phyloP scores from a whole-genome alignment of 371 early-diverging fungal genomes.

The Rhizopus sp. region DNA sequence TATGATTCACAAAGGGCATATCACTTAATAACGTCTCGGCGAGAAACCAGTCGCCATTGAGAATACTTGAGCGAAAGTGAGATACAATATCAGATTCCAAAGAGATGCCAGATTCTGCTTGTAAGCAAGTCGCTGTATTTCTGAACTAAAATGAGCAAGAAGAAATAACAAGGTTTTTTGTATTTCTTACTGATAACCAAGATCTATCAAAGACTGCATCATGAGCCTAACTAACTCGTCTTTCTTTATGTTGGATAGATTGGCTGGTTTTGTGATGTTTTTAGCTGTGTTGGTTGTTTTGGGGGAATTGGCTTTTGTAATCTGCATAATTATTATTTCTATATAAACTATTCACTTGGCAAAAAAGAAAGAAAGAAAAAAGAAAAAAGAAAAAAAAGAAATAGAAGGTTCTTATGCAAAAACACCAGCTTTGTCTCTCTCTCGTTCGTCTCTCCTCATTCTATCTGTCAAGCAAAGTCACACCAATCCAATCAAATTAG shows the following conservation, averaged over 20 bases:
- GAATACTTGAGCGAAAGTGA: slow-evolving; percentile 63
- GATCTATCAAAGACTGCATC: slow-evolving; percentile 79
- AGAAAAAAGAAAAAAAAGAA: too few species aligned
- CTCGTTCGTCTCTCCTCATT: too few species aligned
- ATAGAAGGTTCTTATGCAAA: too few species aligned
- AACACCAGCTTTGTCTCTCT: too few species aligned
- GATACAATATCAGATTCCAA: slow-evolving; percentile 65
- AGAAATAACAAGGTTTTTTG: neutral
- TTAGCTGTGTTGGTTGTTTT: neutral
- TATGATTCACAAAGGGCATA: slow-evolving; percentile 36
- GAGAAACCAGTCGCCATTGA: slow-evolving; percentile 74
- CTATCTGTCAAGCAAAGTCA: neutral
- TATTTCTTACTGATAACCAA: slow-evolving; percentile 75
- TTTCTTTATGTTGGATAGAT: slow-evolving; percentile 29
- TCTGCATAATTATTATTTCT: slow-evolving; percentile 18
- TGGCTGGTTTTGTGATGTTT: neutral
- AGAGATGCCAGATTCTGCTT: slow-evolving; percentile 72
- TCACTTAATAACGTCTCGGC: slow-evolving; percentile 57
- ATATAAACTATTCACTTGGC: too few species aligned
- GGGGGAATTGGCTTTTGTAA: slow-evolving; percentile 10
- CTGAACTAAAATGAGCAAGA: slow-evolving; percentile 29
- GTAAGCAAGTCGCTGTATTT: slow-evolving; percentile 60
- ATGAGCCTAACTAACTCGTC: slow-evolving; percentile 86
- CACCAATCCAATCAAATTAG: neutral
- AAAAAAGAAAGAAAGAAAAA: too few species aligned